These are phyloP conservation scores for Trichosporon coremiiforme DNA, from an alignment of 1,284 basidiomycete species.

Conservation along the genomic window DNA sequence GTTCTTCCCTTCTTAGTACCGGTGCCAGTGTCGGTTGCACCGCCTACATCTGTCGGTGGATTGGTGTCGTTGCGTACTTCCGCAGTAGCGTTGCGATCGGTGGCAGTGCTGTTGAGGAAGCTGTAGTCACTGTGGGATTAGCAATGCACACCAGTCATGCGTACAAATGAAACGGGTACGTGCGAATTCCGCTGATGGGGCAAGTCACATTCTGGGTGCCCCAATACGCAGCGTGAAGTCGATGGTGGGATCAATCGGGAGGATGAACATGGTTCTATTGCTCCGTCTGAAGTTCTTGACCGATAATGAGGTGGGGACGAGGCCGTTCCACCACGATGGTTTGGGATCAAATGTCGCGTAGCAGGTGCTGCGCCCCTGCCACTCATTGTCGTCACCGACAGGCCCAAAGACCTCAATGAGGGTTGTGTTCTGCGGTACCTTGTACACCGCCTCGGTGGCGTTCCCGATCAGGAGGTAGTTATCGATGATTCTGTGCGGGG, in stretches of 20 bases:
- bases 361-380: background rate
- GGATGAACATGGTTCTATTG: background rate
- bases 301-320: background rate
- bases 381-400: background rate
- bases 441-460: background rate
- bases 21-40: too few species aligned
- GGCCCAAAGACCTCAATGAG: background rate
- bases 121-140: background rate
- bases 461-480: too few species aligned
- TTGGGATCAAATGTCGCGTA: background rate
- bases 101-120: too few species aligned
- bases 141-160: too few species aligned
- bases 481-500: too few species aligned
- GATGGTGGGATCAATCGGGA: background rate
- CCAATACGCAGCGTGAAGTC: background rate
- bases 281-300: background rate
- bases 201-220: background rate
- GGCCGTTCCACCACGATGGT: background rate
- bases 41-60: too few species aligned
- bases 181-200: background rate
- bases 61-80: too few species aligned
- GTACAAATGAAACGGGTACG: background rate
- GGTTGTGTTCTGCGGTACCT: background rate
- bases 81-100: too few species aligned
- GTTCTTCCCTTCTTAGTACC: too few species aligned